These are phyloP conservation scores for Lepidium aucheri DNA, from an alignment of 345 rosid genomes.

Conservation along the genomic window DNA sequence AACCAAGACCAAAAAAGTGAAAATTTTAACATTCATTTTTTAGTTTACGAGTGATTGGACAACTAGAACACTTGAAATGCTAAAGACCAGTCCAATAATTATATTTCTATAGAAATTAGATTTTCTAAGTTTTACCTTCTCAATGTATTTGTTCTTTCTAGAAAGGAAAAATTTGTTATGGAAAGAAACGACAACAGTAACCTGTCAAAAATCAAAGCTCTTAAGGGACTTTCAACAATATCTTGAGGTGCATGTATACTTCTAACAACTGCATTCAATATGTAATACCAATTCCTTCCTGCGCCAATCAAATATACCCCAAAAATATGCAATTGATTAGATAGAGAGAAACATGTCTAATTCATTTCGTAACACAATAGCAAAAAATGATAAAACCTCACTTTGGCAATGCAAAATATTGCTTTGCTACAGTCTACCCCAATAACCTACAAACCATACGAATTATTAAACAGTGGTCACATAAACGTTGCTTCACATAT, in stretches of 20 bases:
- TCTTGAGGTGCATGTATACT: slow-evolving; percentile 74
- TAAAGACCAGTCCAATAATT: not conserved
- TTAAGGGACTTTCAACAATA: slow-evolving; percentile 50
- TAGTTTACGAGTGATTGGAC: not conserved
- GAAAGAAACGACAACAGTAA: slow-evolving; percentile 16
- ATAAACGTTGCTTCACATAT: slow-evolving; percentile 39
- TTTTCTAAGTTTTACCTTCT: too few species aligned
- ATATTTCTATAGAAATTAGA: too few species aligned
- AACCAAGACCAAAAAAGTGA: not conserved
- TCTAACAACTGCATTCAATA: too few species aligned
- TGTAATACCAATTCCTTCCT: too few species aligned
- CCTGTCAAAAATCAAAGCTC: slow-evolving; percentile 97
- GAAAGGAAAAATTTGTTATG: too few species aligned
- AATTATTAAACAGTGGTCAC: not conserved
- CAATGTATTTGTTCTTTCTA: too few species aligned
- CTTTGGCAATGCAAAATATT: slow-evolving; percentile 99
- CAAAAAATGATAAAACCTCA: slow-evolving; percentile 28
- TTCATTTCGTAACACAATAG: not conserved
- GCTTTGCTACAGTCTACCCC: slow-evolving; percentile 91
- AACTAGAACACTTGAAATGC: not conserved
- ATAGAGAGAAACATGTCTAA: not conserved
- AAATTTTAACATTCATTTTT: not conserved
- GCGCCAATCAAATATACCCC: slow-evolving; percentile 11
- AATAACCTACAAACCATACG: slow-evolving; percentile 44
- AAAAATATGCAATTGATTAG: not conserved